Percentiles rank a stretch among this genome's conserved stretches.
Evolutionary conservation across 805 yeast species (phyloP).

Genomic region (Candida endomychidarum): DNA sequence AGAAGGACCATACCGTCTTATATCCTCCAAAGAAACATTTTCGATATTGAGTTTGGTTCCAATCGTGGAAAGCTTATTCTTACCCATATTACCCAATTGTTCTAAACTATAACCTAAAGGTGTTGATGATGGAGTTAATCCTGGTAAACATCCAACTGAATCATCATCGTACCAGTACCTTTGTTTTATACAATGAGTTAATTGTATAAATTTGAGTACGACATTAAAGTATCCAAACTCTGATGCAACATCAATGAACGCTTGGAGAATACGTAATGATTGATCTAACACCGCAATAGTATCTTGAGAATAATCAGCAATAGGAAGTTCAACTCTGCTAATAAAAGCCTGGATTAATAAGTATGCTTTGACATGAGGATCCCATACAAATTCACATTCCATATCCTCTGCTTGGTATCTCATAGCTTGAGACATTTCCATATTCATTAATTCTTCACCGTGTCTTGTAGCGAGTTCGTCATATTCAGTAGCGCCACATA

Average conservation of each 20-base stretch:
- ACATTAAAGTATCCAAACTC: slow-evolving; percentile 73
- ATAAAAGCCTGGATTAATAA: slow-evolving; percentile 72
- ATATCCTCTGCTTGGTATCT: slow-evolving; percentile 60
- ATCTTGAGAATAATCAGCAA: slow-evolving; percentile 94
- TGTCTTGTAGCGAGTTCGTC: slow-evolving; percentile 89
- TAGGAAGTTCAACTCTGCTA: slow-evolving; percentile 75
- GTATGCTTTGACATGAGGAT: slow-evolving; percentile 81
- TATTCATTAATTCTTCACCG: slow-evolving; percentile 85
- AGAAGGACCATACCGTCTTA: slow-evolving; percentile 13
- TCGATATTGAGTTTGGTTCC: slow-evolving; percentile 21
- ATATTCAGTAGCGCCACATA: slow-evolving; percentile 71
- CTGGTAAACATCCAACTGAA: slow-evolving; percentile 59
- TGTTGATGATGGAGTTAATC: slow-evolving; percentile 17
- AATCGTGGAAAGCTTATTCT: slow-evolving; percentile 31
- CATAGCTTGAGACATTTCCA: slow-evolving; percentile 75
- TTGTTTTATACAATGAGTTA: slow-evolving; percentile 88
- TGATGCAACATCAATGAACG: slow-evolving; percentile 84
- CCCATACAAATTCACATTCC: slow-evolving; percentile 70
- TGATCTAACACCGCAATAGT: slow-evolving; percentile 92
- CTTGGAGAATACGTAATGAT: slow-evolving; percentile 89
- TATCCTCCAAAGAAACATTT: slow-evolving; percentile 12
- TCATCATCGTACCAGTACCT: slow-evolving; percentile 83
- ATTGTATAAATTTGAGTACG: slow-evolving; percentile 57
- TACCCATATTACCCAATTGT: slow-evolving; percentile 41
- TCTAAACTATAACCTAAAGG: slow-evolving; percentile 10